These are phyloP conservation scores for Neospermospora avenae DNA, from an alignment of 2,329 filamentous ascomycete genomes.

Conservation along the genomic window DNA sequence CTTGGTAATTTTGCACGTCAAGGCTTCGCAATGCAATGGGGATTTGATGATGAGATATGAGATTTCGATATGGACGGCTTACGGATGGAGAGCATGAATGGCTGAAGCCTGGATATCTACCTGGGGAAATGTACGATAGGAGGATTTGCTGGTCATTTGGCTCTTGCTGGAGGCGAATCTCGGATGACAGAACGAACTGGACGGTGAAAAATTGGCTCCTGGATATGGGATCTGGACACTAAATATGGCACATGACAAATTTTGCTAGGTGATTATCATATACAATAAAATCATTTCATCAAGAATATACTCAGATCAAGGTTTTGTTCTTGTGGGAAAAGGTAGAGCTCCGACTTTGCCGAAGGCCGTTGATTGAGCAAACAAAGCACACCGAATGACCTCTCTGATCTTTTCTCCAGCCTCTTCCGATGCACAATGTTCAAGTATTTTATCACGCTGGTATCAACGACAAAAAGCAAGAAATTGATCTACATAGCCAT, in stretches of 20 bases:
- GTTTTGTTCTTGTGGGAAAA: not conserved
- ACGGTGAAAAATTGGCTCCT: not conserved
- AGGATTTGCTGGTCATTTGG: not conserved
- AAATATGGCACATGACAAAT: not conserved
- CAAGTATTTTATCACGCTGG: no score
- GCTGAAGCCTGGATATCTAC: not conserved
- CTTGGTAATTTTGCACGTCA: conserved; percentile 44
- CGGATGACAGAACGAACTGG: not conserved
- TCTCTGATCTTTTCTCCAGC: no score
- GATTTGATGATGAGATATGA: no score
- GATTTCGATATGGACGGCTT: not conserved
- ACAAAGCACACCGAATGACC: no score
- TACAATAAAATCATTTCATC: not conserved
- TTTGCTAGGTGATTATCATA: not conserved
- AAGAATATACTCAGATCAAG: not conserved
- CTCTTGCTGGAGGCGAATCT: not conserved
- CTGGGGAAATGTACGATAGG: not conserved
- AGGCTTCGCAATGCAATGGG: no score
- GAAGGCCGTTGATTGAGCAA: no score
- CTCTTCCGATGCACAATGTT: no score
- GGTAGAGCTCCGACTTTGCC: not conserved
- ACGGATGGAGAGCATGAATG: not conserved
- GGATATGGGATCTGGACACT: not conserved
- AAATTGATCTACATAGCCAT: no score
- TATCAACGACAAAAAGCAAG: no score